Conservation (phyloP, 148 eudicot genomes). For the Nyssa sinensis region DNA sequence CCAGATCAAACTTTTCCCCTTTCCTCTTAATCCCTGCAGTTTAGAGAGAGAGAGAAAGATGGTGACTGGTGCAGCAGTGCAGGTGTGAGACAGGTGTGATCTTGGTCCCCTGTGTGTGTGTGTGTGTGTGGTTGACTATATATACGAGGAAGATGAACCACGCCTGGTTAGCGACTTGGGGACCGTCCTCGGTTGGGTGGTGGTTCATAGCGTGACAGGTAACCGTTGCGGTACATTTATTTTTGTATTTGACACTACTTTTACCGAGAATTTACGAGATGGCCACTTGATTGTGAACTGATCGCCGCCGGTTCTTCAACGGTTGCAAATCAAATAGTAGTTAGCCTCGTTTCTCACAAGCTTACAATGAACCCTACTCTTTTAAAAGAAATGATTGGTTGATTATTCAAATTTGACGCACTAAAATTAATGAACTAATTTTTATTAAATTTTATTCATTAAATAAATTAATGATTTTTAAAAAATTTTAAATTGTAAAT, state of each 20-base stretch:
- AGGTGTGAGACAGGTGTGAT: not conserved
- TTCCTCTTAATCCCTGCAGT: not conserved
- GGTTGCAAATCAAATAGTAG: not conserved
- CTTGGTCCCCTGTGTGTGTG: not conserved
- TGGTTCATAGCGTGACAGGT: not conserved
- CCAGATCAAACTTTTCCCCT: not conserved
- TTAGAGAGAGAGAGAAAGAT: not conserved
- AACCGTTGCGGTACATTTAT: not conserved
- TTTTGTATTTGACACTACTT: not conserved
- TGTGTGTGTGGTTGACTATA: conserved; percentile 17
- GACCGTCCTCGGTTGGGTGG: not conserved
- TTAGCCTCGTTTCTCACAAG: not conserved
- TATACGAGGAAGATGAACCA: conserved; percentile 21
- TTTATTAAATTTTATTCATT: too few species aligned
- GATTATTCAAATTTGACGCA: too few species aligned
- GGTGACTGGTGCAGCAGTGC: not conserved
- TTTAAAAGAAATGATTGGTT: too few species aligned
- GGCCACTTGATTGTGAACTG: not conserved
- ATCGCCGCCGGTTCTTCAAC: not conserved
- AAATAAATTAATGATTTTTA: too few species aligned
- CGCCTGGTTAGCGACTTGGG: not conserved
- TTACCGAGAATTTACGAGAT: not conserved
- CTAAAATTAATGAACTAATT: too few species aligned
- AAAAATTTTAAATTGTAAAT: too few species aligned
- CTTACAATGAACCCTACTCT: too few species aligned